Base-by-base conservation (phyloP, 2,329 filamentous ascomycete genomes). In the Fusarium sp. region DNA sequence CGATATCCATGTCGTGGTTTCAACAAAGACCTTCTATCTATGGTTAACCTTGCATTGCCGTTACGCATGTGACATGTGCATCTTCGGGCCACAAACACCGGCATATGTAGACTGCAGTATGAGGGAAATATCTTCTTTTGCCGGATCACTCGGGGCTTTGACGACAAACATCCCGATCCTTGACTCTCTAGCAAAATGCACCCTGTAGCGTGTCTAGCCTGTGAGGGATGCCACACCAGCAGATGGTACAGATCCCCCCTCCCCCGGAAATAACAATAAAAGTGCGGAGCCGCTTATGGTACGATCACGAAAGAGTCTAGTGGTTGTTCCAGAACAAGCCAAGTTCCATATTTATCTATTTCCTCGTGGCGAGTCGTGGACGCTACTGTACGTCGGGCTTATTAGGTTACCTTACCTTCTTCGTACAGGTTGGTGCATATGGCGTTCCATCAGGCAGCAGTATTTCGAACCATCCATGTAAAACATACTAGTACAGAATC, bases 391-490 rank as follows among this genome's bases (percentile, higher is more conserved):
- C 38, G 26, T 72, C 51, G 63, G 63, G 68, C 62, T 68, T 72
- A 62, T 63, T 49, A 58, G 14, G 36, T 18, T 55, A 55, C 51
- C 51, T 55, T 18, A 55, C 51, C 51, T 55, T 18, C 20, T 41
- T 7, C 20, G 36, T 48, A 54, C 47, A 55, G 17, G 59, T 20
- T 33, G 28, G 35, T 28, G 24, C 24, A 45, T 20, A 9, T 49
- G 17, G 44, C 69, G 49, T 64, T 56, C 57, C 68, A 71, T 62
- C 68, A 72, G 70, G 70, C 70, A 73, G 61, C 70, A 73, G 55
- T 47, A 71, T 70, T 48, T 38, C 14, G 24, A 41, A 12, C 52
- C 48, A 48, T 70, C 58, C 67, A 64, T 70, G 67, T 33, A 38
- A 45, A 58, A n/a, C 31, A 62, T 65, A 59, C 67, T 66, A 59